Percentiles rank a stretch among this genome's conserved stretches.
phyloP scores from a whole-genome alignment of 2,329 filamentous ascomycete species.

The Calonectria pseudoreteaudii region DNA sequence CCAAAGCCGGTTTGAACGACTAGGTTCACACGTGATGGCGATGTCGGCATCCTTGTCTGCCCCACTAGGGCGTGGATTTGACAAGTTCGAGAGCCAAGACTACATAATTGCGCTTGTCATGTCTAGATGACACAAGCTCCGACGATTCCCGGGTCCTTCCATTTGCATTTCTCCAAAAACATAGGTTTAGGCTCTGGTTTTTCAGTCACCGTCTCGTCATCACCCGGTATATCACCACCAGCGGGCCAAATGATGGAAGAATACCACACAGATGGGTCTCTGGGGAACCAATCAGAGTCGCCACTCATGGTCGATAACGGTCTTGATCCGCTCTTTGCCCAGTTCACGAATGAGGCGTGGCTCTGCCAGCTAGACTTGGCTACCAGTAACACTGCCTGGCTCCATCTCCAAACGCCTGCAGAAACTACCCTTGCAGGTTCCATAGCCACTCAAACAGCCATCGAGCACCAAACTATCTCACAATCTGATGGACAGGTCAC shows the following conservation, averaged over 20 bases:
- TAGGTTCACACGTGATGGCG: not conserved
- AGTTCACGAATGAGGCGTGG: not conserved
- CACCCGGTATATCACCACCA: not conserved
- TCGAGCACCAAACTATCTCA: not conserved
- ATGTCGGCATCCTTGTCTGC: not conserved
- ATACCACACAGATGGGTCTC: not conserved
- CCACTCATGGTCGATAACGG: not conserved
- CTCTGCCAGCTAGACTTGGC: not conserved
- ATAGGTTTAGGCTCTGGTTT: not conserved
- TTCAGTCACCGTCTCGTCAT: not conserved
- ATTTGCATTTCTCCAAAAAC: not conserved
- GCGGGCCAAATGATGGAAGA: not conserved
- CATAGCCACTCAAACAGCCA: not conserved
- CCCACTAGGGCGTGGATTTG: slow-evolving; percentile 6
- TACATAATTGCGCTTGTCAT: not conserved
- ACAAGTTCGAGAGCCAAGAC: not conserved
- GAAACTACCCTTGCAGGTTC: not conserved
- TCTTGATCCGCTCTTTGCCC: not conserved
- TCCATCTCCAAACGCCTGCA: not conserved
- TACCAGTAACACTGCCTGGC: not conserved
- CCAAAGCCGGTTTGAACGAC: not conserved
- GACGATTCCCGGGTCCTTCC: not conserved
- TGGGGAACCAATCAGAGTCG: not conserved
- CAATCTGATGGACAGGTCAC: not conserved
- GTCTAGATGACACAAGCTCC: not conserved